Evolutionary conservation across 2,329 filamentous ascomycete species (phyloP), one percentile per base, ranked within the genome.

Genomic region (Pyricularia sp.): DNA sequence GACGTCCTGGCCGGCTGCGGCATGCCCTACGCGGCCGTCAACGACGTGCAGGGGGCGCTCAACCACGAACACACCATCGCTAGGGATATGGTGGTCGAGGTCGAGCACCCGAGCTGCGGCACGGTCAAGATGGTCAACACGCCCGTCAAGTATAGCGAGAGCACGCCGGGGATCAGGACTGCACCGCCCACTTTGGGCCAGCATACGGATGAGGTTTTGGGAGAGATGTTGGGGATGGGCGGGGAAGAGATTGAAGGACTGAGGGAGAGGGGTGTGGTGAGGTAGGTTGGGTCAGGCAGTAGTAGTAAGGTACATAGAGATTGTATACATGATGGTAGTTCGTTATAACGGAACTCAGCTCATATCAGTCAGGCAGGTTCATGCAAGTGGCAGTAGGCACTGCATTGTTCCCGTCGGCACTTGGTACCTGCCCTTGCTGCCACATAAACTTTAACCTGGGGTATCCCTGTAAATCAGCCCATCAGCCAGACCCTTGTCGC

Each of bases 1-100:
- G 84, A 88, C 1, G 79, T 93, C 0, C 87, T 97, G 60, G 91
- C 97, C 71, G 92, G 91, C n/a, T 89, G 84, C 66, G 94, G 94
- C 5, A 87, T 99, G 87, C 94, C 94, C 0, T 99, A 94, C 62
- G 73, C 93, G 0, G 91, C 93, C 1, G 89, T 99, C 70, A 99
- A 97, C 72, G 93, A 99, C 72, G 86, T 99, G 8, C 89, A 94
- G 74, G 84, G 82, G 24, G 91, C 94, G 0, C 78, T 99, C 64
- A 87, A 89, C 67, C 92, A 97, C 73, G 84, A 88, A 67, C 94
- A 99, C 76, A 91, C 91, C 77, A 79, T 77, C 78, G 93, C 93
- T 26, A 84, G 94, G 66, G 84, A 88, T 66, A 99, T 99, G 94
- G 89, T 99, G 1, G 85, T 90, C 16, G 89, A 96, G 72, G 80